These are phyloP conservation scores for Penicillium atrosanguineum DNA, from an alignment of 495 filamentous ascomycete species.

Conservation along the genomic window DNA sequence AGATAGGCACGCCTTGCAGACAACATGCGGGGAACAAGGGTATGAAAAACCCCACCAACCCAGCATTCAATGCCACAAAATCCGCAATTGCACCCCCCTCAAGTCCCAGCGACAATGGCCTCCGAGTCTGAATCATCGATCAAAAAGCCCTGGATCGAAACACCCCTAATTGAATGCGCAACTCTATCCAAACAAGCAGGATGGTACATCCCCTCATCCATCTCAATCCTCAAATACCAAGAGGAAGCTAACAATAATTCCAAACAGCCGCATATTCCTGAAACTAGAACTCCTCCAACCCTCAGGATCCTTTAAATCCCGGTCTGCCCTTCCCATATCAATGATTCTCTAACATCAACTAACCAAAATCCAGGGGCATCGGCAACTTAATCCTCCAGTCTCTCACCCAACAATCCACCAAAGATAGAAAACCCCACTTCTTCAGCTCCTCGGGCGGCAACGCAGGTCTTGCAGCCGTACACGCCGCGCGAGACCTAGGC, in stretches of 20 bases:
- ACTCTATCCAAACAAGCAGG: slow-evolving; percentile 66
- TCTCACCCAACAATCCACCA: slow-evolving; percentile 35
- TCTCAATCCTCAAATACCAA: neutral
- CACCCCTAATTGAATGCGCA: slow-evolving; percentile 66
- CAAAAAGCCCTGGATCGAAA: slow-evolving; percentile 62
- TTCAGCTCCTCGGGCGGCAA: slow-evolving; percentile 86
- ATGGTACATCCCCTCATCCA: slow-evolving; percentile 48
- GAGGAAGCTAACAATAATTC: neutral
- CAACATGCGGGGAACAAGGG: neutral
- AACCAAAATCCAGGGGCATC: slow-evolving; percentile 54
- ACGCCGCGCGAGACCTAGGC: slow-evolving; percentile 61
- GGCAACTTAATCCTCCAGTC: slow-evolving; percentile 67
- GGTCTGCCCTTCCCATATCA: slow-evolving; percentile 36
- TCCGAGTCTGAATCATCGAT: neutral
- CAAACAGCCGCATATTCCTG: slow-evolving; percentile 67
- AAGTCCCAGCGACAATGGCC: neutral
- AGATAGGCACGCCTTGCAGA: neutral
- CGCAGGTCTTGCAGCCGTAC: slow-evolving; percentile 85
- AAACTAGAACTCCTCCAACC: slow-evolving; percentile 92
- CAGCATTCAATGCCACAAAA: too few species aligned
- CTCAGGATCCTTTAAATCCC: slow-evolving; percentile 88
- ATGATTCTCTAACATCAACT: neutral
- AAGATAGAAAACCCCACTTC: slow-evolving; percentile 59
- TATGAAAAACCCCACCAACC: neutral
- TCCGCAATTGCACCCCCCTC: neutral